Base-by-base conservation (phyloP, 805 yeast genomes). In the Sugiyamaella lignohabitans region DNA sequence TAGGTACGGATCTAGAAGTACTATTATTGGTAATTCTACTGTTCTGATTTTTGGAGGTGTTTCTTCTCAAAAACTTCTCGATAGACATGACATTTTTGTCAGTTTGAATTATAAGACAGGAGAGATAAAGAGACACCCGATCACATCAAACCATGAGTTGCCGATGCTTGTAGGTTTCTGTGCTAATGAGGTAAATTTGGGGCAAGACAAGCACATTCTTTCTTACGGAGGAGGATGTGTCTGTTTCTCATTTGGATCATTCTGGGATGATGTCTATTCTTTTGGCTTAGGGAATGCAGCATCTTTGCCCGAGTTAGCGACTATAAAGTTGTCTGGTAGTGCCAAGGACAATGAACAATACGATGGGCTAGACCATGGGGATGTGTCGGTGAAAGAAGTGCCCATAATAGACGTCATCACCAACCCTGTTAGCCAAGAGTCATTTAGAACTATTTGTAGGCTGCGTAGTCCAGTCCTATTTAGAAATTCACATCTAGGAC, bases 221-320 rank as follows among this genome's bases (percentile, higher is more conserved):
- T 39, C 63, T 2, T 52, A 77, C 38, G 84, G 81, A 5, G 91
- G 94, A 2, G 94, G 94, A 2, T 89, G 84, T 0, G 87, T 84
- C 1, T 85, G 94, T 59, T 85, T 82, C 53, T 83, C 89, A 0
- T 86, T 84, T 65, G 95, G 95, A 0, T 69, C 81, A 0, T 71
- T 70, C 18, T 73, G 76, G 73, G 75, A 75, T 43, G 59, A 59
- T 21, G 19, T 10, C 14, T 14, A 10, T 18, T 16, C 38, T 11
- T 16, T 35, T 10, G 20, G 38, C 5, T 8, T 35, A 5, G 38
- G 20, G 5, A 18, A 35, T 16, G 11, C 32, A 8, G 8, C 32
- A 8, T 27, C 32, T 8, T 8, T 27, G 8, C 11, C 8, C 8
- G 32, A 27, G 14, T 14, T 27, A 8, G 32, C 32, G 14, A 14